Evolutionary conservation across 192 early-diverging fungal genomes (phyloP).

Genomic region (Phycomyces nitens): DNA sequence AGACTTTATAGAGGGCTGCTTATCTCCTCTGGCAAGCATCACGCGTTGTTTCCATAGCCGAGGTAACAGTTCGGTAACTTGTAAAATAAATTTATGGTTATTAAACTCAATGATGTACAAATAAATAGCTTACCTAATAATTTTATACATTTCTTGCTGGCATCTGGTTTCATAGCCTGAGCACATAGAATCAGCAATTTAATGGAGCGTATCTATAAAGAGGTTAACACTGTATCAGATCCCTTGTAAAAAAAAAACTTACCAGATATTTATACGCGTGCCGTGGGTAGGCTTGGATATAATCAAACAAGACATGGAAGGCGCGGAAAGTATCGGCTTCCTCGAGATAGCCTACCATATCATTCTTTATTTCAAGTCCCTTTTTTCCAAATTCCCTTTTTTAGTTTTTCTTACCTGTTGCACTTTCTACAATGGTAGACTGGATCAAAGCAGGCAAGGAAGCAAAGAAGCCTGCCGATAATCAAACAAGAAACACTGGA

Average conservation of each 20-base stretch:
- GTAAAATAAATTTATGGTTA: background rate
- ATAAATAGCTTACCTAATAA: conserved; percentile 18
- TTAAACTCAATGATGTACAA: too few relatives aligned
- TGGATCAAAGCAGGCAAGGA: conserved; percentile 23
- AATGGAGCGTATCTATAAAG: conserved; percentile 26
- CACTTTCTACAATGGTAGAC: conserved; percentile 26
- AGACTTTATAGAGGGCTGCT: conserved; percentile 17
- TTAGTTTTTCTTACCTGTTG: conserved; percentile 19
- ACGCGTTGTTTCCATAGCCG: conserved; percentile 26
- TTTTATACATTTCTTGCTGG: conserved; percentile 11
- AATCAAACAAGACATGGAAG: conserved; percentile 24
- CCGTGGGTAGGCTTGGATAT: conserved; percentile 24
- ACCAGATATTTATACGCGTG: conserved; percentile 33
- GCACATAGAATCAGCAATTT: conserved; percentile 20
- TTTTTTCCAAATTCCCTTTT: conserved; percentile 1
- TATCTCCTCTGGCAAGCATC: conserved; percentile 7
- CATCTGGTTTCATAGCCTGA: background rate
- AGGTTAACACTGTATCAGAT: background rate
- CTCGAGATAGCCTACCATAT: conserved; percentile 8
- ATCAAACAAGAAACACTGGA: background rate
- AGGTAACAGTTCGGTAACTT: conserved; percentile 31
- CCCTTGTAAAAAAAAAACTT: background rate
- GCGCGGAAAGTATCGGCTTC: conserved; percentile 22
- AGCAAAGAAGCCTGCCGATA: conserved; percentile 24
- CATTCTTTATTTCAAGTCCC: background rate